Conservation (phyloP, 805 yeast genomes). For the Yamadazyma olivae region DNA sequence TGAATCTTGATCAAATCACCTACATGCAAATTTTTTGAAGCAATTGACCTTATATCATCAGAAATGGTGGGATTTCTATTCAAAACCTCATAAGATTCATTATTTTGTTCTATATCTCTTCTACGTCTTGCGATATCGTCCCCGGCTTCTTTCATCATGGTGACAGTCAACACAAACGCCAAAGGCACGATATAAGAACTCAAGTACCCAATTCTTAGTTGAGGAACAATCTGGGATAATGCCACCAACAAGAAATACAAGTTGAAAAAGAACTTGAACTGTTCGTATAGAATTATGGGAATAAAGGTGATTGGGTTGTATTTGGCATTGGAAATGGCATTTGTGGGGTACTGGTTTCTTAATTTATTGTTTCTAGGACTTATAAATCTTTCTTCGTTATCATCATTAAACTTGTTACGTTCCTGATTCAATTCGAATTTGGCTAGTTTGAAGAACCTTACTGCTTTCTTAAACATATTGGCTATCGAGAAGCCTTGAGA, state of each 20-base stretch:
- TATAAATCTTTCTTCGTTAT: conserved; percentile 32
- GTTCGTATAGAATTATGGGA: conserved; percentile 89
- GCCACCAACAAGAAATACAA: conserved; percentile 91
- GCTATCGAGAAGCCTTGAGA: conserved; percentile 3
- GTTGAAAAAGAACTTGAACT: conserved; percentile 95
- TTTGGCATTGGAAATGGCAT: conserved; percentile 91
- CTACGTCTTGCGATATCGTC: conserved; percentile 91
- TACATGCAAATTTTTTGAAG: conserved; percentile 66
- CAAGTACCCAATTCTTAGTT: conserved; percentile 85
- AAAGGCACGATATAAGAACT: conserved; percentile 92
- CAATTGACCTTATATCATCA: conserved; percentile 23
- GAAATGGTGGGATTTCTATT: conserved; percentile 17
- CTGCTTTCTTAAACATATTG: conserved; percentile 9
- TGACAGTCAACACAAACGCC: conserved; percentile 86
- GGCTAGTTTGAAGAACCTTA: conserved; percentile 22
- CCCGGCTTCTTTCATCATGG: conserved; percentile 93
- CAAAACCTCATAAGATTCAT: conserved; percentile 74
- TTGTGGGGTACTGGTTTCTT: conserved; percentile 46
- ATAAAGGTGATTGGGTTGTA: conserved; percentile 84
- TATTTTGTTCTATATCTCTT: conserved; percentile 86
- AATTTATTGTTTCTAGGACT: conserved; percentile 34
- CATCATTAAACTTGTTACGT: conserved; percentile 7
- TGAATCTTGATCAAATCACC: conserved; percentile 81
- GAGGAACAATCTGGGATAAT: conserved; percentile 87
- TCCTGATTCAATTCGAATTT: conserved; percentile 23